These are phyloP conservation scores for Aphanomyces cochlioides DNA, from an alignment of 352 stramenopile genomes.

Conservation along the genomic window DNA sequence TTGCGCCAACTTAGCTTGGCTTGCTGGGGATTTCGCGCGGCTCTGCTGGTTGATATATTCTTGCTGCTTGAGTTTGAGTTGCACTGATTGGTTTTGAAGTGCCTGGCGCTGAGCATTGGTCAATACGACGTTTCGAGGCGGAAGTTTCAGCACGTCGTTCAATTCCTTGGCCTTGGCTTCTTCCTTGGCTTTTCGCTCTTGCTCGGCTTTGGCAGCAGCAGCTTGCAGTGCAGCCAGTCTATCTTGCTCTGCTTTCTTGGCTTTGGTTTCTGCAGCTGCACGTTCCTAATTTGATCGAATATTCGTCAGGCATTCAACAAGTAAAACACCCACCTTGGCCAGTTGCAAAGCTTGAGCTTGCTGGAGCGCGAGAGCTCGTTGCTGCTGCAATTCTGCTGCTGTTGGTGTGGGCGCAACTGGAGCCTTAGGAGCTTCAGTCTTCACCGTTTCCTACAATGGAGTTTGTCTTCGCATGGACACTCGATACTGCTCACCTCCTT, in stretches of 20 bases:
- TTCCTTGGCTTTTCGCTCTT: conserved; percentile 5
- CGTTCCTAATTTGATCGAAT: conserved; percentile 32
- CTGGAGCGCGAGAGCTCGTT: not conserved
- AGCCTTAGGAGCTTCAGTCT: no score
- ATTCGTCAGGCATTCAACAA: no score
- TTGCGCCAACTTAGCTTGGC: conserved; percentile 66
- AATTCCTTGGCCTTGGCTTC: conserved; percentile 47
- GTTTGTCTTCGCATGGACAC: no score
- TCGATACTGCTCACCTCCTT: not conserved
- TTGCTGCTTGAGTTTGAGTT: conserved; percentile 45
- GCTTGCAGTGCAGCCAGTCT: not conserved
- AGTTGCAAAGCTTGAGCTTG: conserved; percentile 33
- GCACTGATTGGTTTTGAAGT: conserved; percentile 62
- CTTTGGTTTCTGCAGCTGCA: conserved; percentile 5
- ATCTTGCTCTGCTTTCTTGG: conserved; percentile 40
- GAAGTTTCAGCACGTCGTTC: conserved; percentile 50
- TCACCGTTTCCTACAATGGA: no score
- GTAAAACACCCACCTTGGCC: conserved; percentile 37
- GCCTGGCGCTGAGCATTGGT: conserved; percentile 60
- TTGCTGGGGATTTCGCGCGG: conserved; percentile 57
- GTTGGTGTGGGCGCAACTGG: no score
- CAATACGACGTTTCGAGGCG: conserved; percentile 32
- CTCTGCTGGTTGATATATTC: conserved; percentile 36
- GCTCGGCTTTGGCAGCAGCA: conserved; percentile 3
- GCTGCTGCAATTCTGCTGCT: conserved; percentile 4